Evolutionary conservation across 495 filamentous ascomycete genomes (phyloP).

Genomic region (Physcia stellaris): DNA sequence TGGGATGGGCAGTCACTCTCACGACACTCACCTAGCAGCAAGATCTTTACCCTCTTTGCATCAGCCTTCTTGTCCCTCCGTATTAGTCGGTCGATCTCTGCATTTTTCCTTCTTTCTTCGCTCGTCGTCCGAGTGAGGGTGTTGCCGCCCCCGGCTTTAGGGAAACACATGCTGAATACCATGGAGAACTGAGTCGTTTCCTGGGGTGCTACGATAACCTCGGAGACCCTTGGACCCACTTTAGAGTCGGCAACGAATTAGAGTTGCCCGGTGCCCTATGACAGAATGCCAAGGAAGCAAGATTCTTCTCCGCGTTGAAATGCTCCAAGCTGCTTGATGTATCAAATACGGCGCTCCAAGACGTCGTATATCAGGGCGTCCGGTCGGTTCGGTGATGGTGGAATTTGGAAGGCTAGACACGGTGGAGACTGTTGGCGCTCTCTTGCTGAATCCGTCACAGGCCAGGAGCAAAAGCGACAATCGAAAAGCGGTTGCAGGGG

Average conservation of each 20-base stretch:
- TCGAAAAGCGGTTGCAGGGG: no score
- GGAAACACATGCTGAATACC: conserved; percentile 20
- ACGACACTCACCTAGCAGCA: conserved; percentile 55
- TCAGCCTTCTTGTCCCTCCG: conserved; percentile 71
- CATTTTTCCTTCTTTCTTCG: conserved; percentile 24
- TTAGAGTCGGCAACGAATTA: no score
- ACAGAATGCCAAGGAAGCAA: no score
- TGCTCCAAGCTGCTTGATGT: background rate
- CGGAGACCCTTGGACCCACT: no score
- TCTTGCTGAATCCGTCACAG: no score
- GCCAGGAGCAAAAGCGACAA: no score
- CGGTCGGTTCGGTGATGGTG: no score
- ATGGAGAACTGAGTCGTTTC: conserved; percentile 5
- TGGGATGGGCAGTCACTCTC: background rate
- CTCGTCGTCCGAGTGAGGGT: conserved; percentile 13
- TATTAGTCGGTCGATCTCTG: conserved; percentile 63
- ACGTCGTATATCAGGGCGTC: no score
- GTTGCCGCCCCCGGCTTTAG: conserved; percentile 14
- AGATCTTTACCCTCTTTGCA: conserved; percentile 68
- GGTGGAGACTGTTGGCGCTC: no score
- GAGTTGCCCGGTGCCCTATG: no score
- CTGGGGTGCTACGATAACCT: background rate
- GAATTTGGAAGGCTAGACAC: no score
- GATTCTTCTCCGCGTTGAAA: no score
- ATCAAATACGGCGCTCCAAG: background rate